Evolutionary conservation across 345 rosid genomes (phyloP), one percentile per base, ranked within the genome.

Genomic region (Eutrema heterophyllum): DNA sequence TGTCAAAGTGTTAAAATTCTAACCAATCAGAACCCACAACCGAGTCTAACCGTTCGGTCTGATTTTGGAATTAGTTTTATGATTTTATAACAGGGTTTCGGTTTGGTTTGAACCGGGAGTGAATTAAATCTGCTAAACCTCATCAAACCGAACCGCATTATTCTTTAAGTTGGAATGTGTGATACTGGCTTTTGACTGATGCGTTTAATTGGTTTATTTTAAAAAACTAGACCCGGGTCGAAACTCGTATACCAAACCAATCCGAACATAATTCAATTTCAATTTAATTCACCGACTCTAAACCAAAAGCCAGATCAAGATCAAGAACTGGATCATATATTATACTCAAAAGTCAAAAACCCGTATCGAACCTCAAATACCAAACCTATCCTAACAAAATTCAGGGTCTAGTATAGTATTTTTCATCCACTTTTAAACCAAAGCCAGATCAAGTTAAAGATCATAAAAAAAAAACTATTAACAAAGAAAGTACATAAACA

Each of bases 301-400:
- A 30, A 64, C 53, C 55, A 33, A 30, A 15, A 60, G 49, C 21
- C 21, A 26, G 35, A 60, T 61, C 14, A 58, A 5, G 36, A 57
- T 14, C 32, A 61, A 71, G 53, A 53, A 32, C 18, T 46, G 35
- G 63, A 72, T 72, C 9, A 33, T 44, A 46, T 44, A 55, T 33
- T n/a, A n/a, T 44, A 64, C 41, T 64, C 40, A 45, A 65, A 64
- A 35, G 68, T 44, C 68, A 63, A 63, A 46, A 13, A 16, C 39
- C n/a, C n/a, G 33, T 29, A 63, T 1, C 39, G 9, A 64, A 33
- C 56, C 56, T 32, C 18, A 32, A 44, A 39, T 44, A 15, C 44
- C 56, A 46, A 46, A 9, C 55, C 56, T 48, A 32, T 48, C 44
- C 56, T 24, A 29, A n/a, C 40, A n/a, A 55, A 5, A 30, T n/a